Evolutionary conservation across 257 asterid genomes (phyloP).

Genomic region (Henckelia pumila): DNA sequence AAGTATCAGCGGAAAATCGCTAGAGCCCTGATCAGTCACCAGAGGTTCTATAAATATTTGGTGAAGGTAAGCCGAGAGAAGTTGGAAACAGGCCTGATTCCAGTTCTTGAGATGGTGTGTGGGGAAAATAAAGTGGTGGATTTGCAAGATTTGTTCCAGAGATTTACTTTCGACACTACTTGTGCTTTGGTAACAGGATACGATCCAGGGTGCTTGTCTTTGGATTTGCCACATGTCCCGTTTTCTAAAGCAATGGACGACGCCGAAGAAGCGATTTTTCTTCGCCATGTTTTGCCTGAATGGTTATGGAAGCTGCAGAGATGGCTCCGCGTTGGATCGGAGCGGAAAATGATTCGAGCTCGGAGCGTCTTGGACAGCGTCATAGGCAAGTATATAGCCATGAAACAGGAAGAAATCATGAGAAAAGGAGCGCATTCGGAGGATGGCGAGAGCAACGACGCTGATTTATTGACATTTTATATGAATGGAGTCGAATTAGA

Average conservation of each 20-base stretch:
- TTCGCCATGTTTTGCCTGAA: conserved; percentile 51
- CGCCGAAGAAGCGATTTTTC: conserved; percentile 51
- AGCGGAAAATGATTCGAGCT: conserved; percentile 36
- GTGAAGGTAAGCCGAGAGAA: conserved; percentile 34
- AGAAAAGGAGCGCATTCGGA: background rate
- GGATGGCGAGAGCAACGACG: conserved; percentile 10
- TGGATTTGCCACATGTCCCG: conserved; percentile 47
- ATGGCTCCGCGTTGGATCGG: conserved; percentile 46
- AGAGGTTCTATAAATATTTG: conserved; percentile 35
- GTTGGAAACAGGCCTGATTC: conserved; percentile 47
- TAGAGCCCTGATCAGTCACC: conserved; percentile 39
- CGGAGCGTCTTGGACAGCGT: conserved; percentile 39
- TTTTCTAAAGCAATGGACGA: conserved; percentile 59
- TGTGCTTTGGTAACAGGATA: conserved; percentile 50
- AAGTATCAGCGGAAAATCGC: conserved; percentile 43
- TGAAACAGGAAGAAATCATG: conserved; percentile 45
- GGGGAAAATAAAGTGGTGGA: conserved; percentile 30
- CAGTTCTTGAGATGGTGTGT: conserved; percentile 40
- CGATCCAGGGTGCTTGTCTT: conserved; percentile 55
- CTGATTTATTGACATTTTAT: conserved; percentile 52
- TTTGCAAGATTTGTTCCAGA: conserved; percentile 60
- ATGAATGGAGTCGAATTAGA: conserved; percentile 33
- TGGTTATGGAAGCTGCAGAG: conserved; percentile 54
- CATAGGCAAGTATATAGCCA: conserved; percentile 36
- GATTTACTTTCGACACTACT: conserved; percentile 59